Base-by-base conservation (phyloP, 2,329 filamentous ascomycete species). In the Verticillium dahliae region DNA sequence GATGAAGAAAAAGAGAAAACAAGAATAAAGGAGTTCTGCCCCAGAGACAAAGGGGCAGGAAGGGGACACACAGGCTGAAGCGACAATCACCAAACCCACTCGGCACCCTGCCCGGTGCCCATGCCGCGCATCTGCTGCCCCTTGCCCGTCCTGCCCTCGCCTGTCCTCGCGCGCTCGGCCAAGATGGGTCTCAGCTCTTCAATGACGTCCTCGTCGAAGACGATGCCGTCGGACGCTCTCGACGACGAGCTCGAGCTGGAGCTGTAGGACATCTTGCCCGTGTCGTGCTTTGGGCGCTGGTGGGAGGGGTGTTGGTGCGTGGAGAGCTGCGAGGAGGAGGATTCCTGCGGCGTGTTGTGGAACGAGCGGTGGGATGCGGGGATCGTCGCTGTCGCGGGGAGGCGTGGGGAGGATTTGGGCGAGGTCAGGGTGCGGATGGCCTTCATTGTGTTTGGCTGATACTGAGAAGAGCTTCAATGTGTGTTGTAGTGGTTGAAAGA, bases 121-220 rank as follows among this genome's bases (percentile, higher is more conserved):
- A 59, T 55, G 4, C 39, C 45, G 31, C 58, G 15, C 58, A 55
- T 52, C 33, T 38, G 22, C 22, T 22, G 13, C 31, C 27, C 54
- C 54, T 34, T 22, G 11, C 31, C 18, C 54, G 33, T 15, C 18
- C 22, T 22, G 7, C 41, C 33, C 31, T 31, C 41, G 14, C 41
- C 41, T 6, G 41, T 4, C 10, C 33, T 15, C 33, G 57, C 57
- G 38, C 45, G 41, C 34, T 59, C 41, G 7, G 41, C 58, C 4
- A 59, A 54, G 11, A 59, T 59, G n/a, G 58, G 58, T 34, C 58
- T 52, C 45, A 59, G 45, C 58, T 59, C 58, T 45, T 59, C 58
- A 45, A 59, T 54, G 22, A 59, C 34, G 14, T 59, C 58, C 58
- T 59, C 58, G 41, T 59, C 58, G n/a, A 54, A 59, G 11, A 22